Evolutionary conservation across 352 stramenopile species (phyloP).

Genomic region (Peronospora tabacina): DNA sequence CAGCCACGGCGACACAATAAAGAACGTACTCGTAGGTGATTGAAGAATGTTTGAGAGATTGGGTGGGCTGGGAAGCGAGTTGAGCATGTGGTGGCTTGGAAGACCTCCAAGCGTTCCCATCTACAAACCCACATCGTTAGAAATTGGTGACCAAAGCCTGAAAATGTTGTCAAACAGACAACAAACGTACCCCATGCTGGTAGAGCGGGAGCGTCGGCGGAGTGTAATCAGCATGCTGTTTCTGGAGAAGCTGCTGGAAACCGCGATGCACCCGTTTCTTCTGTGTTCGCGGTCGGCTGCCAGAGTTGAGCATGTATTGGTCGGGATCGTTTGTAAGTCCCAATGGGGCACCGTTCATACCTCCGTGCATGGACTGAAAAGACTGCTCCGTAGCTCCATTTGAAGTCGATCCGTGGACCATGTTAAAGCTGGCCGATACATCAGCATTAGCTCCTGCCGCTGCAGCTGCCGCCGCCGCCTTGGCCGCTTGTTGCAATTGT

Average conservation of each 20-base stretch:
- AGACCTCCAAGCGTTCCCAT: slow-evolving; percentile 60
- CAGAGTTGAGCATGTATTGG: slow-evolving; percentile 48
- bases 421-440: slow-evolving; percentile 27
- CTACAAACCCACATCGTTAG: slow-evolving; percentile 13
- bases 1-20: neutral
- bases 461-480: slow-evolving; percentile 35
- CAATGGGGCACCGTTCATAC: slow-evolving; percentile 31
- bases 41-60: slow-evolving; percentile 64
- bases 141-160: neutral
- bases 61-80: slow-evolving; percentile 56
- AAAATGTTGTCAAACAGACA: neutral
- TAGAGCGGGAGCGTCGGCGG: slow-evolving; percentile 61
- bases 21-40: slow-evolving; percentile 67
- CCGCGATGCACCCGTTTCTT: slow-evolving; percentile 69
- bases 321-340: slow-evolving; percentile 60
- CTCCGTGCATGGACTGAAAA: slow-evolving; percentile 32
- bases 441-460: slow-evolving; percentile 27
- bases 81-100: slow-evolving; percentile 50
- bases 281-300: slow-evolving; percentile 25
- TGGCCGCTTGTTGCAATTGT: slow-evolving; percentile 33
- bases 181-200: slow-evolving; percentile 48
- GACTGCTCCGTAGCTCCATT: slow-evolving; percentile 24
- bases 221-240: slow-evolving; percentile 60
- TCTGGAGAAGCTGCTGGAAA: slow-evolving; percentile 78
- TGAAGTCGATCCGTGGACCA: slow-evolving; percentile 16